Conservation (phyloP, 208 protist genomes). For the Acanthamoeba lugdunensis region DNA sequence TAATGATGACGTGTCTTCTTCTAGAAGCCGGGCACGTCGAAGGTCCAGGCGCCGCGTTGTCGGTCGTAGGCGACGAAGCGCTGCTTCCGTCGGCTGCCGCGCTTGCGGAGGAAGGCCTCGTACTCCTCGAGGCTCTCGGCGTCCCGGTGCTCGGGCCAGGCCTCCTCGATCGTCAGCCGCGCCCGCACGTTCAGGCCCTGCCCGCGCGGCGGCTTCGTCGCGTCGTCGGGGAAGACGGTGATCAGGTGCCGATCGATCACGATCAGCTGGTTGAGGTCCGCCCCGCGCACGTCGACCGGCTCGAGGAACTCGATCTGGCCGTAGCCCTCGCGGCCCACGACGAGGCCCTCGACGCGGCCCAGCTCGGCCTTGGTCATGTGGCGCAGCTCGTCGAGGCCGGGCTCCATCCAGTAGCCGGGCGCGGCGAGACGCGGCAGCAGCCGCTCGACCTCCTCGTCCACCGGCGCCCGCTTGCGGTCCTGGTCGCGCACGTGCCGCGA, state of each 20-base stretch:
- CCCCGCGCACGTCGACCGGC: conserved; percentile 8
- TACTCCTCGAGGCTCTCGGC: background rate
- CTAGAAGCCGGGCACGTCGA: conserved; percentile 31
- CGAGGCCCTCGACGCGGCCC: conserved; percentile 15
- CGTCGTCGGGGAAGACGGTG: conserved; percentile 25
- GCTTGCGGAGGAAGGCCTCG: background rate
- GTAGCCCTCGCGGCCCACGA: conserved; percentile 20
- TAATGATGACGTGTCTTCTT: background rate
- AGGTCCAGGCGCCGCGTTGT: background rate
- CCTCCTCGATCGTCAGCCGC: conserved; percentile 26
- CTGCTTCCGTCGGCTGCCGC: background rate
- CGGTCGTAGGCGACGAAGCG: conserved; percentile 9
- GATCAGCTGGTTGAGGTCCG: conserved; percentile 31
- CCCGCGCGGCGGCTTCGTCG: background rate
- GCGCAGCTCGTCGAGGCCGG: conserved; percentile 11
- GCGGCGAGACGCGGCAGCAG: background rate
- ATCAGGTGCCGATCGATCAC: background rate
- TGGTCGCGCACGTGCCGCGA: background rate
- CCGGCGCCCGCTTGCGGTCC: background rate
- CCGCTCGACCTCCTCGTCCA: background rate
- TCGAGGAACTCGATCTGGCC: conserved; percentile 39
- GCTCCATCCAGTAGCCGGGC: conserved; percentile 35
- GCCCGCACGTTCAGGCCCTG: conserved; percentile 34
- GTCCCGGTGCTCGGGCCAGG: conserved; percentile 16
- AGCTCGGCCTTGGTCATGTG: background rate